These are phyloP conservation scores for Rosa lucieae DNA, from an alignment of 306 rosid genomes.

Conservation along the genomic window DNA sequence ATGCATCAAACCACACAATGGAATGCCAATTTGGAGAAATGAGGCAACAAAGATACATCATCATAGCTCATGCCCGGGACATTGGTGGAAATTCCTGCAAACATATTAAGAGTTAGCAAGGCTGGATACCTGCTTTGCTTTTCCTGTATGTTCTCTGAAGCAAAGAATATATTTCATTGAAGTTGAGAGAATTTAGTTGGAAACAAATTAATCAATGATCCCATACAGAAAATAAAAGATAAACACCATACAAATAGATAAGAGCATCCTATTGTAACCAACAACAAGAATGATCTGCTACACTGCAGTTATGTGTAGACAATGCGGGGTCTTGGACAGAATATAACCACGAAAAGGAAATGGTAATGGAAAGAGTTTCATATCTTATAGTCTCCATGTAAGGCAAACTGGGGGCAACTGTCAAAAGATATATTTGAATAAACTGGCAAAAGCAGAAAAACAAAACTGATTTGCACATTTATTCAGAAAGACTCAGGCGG, in stretches of 20 bases:
- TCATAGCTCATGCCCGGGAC: background rate
- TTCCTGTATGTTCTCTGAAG: background rate
- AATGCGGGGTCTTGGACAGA: background rate
- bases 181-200: background rate
- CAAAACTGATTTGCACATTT: background rate
- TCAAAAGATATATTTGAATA: background rate
- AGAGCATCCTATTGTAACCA: background rate
- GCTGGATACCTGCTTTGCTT: background rate
- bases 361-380: background rate
- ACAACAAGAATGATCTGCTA: background rate
- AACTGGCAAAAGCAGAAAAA: background rate
- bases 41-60: background rate
- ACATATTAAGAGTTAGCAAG: background rate
- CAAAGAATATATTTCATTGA: background rate
- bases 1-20: background rate
- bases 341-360: background rate
- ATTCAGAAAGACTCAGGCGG: background rate
- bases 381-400: background rate
- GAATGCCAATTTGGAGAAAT: background rate
- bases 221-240: background rate
- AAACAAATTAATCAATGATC: background rate
- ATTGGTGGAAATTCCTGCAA: constrained; percentile 4
- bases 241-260: background rate
- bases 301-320: background rate
- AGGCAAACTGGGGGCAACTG: background rate